Percentiles rank a stretch among this genome's conserved stretches.
Conservation (phyloP, 331 rosid genomes). For the Saraca asoca region DNA sequence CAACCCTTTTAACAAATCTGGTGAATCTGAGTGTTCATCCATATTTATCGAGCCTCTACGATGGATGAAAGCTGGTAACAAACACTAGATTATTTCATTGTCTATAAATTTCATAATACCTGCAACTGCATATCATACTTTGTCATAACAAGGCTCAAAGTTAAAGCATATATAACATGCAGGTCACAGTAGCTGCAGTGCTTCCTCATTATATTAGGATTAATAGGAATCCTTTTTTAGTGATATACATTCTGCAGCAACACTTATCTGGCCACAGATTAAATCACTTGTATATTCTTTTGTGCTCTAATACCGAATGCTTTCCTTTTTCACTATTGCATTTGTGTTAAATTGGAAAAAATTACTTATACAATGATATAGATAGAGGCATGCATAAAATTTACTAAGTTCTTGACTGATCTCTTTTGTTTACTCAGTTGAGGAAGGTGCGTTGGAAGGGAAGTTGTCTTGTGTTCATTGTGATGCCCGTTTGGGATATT, state of each 20-base stretch:
- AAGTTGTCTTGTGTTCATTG: slow-evolving; percentile 86
- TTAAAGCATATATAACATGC: too few relatives aligned
- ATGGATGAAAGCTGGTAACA: slow-evolving; percentile 94
- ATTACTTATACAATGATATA: background rate
- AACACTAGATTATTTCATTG: slow-evolving; percentile 24
- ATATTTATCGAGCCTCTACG: slow-evolving; percentile 86
- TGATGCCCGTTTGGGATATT: slow-evolving; percentile 91
- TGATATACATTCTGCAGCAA: too few relatives aligned
- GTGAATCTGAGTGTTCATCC: slow-evolving; percentile 84
- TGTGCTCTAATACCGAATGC: too few relatives aligned
- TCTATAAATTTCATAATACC: slow-evolving; percentile 16
- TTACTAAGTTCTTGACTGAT: slow-evolving; percentile 24
- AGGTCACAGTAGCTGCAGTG: too few relatives aligned
- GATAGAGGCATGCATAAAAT: slow-evolving; percentile 17
- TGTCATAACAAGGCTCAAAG: background rate
- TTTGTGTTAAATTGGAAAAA: too few relatives aligned
- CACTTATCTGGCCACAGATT: too few relatives aligned
- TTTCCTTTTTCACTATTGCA: too few relatives aligned
- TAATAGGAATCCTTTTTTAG: too few relatives aligned
- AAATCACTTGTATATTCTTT: too few relatives aligned
- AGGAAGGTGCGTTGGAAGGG: slow-evolving; percentile 94
- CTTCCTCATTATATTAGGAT: too few relatives aligned
- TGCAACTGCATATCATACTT: slow-evolving; percentile 13
- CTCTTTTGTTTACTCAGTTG: slow-evolving; percentile 56
- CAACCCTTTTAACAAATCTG: slow-evolving; percentile 61